These are phyloP conservation scores for Achlya hypogyna DNA, from an alignment of 352 stramenopile genomes.

Conservation along the genomic window DNA sequence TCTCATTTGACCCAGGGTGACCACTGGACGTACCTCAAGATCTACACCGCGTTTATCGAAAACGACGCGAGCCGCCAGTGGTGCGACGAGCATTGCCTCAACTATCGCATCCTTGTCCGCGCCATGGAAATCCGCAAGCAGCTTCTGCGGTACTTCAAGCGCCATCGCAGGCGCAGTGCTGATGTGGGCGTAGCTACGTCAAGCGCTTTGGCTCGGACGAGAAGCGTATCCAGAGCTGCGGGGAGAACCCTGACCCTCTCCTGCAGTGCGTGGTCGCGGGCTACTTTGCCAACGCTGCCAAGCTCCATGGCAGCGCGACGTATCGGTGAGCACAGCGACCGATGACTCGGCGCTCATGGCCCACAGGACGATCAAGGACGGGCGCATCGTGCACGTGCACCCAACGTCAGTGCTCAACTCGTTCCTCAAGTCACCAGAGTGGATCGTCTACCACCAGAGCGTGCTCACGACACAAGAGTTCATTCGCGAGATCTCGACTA, in stretches of 20 bases:
- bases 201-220: conserved; percentile 16
- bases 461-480: conserved; percentile 97
- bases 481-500: conserved; percentile 57
- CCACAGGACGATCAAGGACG: conserved; percentile 45
- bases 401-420: conserved; percentile 69
- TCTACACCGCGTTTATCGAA: conserved; percentile 68
- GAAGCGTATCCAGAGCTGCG: conserved; percentile 13
- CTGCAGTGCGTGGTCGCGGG: conserved; percentile 61
- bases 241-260: conserved; percentile 27
- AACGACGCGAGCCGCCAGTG: conserved; percentile 52
- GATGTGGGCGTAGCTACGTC: conserved; percentile 14
- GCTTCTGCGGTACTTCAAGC: conserved; percentile 45
- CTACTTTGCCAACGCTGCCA: conserved; percentile 94
- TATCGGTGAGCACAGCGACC: conserved; percentile 36
- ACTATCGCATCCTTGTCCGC: conserved; percentile 40
- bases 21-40: conserved; percentile 52
- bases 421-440: conserved; percentile 87
- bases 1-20: conserved; percentile 29
- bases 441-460: conserved; percentile 97
- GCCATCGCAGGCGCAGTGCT: background rate
- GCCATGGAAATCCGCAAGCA: conserved; percentile 60
- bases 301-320: conserved; percentile 84
- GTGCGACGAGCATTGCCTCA: conserved; percentile 67
- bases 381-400: conserved; percentile 61
- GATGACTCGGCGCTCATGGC: background rate